Evolutionary conservation across 176 grass and related monocot species (phyloP), one percentile per base, ranked within the genome.

Genomic region (Tuctoria greenei): DNA sequence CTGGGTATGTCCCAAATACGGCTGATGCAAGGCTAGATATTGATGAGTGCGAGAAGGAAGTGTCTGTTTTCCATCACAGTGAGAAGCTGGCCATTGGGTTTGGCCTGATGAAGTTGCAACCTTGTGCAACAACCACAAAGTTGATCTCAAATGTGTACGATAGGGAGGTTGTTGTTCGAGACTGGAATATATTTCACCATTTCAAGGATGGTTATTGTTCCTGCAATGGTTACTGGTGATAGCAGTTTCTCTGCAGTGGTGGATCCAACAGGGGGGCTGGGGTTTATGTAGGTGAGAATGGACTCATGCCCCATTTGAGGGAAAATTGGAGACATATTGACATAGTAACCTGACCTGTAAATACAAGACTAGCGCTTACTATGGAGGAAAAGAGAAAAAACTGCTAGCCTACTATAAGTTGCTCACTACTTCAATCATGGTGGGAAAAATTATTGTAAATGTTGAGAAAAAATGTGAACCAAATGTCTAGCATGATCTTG

Each of bases 151-250:
- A 88, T 68, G 84, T 88, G 45, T 93, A 90, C 60, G 37, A 10
- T 31, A 84, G 85, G 74, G 87, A 90, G 69, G 88, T 97, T 81
- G 79, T 97, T 69, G 85, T 93, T 27, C 82, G 93, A 68, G 93
- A 97, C 61, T 39, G 93, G 17, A 97, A 77, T 35, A 80, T 68
- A 58, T 97, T 93, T 74, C 90, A 97, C 64, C 93, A 90, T 80
- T 97, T 97, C 62, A 86, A 90, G 26, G 81, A 90, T 88, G 87
- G 90, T 39, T 73, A 40, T 54, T 97, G 93, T 68, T 97, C 85
- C 21, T 93, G 93, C 69, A 91, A 87, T 69, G 90, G 91, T 74
- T 97, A 88, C 54, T 93, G 93, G 88, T 97, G 81, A 93, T n/a
- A 27, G 3, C 35, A 35, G 15, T 67, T 74, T 7, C 17, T 23